Conservation (phyloP, 164 flowering plant genomes). For the Berberis thunbergii region DNA sequence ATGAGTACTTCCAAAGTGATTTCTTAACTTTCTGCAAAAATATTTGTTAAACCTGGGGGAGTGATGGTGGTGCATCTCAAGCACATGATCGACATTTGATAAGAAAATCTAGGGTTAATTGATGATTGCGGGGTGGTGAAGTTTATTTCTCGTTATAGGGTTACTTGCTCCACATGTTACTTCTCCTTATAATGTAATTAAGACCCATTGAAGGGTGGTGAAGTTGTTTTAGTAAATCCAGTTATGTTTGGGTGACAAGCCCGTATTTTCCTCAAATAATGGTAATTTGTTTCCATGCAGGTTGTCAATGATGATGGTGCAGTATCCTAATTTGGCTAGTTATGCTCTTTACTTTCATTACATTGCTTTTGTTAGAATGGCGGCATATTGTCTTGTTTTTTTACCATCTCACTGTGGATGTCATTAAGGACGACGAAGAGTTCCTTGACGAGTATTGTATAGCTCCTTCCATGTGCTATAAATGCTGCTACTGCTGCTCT, state of each 20-base stretch:
- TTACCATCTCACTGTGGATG: not conserved
- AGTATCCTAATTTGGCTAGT: conserved; percentile 56
- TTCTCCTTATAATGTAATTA: no score
- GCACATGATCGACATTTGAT: no score
- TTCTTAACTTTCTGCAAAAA: no score
- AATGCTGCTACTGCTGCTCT: conserved; percentile 95
- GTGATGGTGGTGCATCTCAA: no score
- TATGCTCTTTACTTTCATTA: no score
- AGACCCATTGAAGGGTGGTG: no score
- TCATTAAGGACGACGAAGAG: not conserved
- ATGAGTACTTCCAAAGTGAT: no score
- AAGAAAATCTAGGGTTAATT: no score
- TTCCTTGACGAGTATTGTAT: not conserved
- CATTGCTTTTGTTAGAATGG: not conserved
- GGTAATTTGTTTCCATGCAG: conserved; percentile 32
- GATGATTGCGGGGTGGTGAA: no score
- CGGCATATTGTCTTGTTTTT: not conserved
- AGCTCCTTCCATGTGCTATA: conserved; percentile 94
- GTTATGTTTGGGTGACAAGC: not conserved
- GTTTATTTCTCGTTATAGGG: no score
- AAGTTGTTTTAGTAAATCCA: not conserved
- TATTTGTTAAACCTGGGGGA: no score
- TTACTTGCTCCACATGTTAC: no score
- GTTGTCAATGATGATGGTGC: conserved; percentile 95
- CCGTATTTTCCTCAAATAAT: not conserved